Evolutionary conservation across 371 early-diverging fungal genomes (phyloP), one percentile per base, ranked within the genome.

Genomic region (Saksenaea oblongispora): DNA sequence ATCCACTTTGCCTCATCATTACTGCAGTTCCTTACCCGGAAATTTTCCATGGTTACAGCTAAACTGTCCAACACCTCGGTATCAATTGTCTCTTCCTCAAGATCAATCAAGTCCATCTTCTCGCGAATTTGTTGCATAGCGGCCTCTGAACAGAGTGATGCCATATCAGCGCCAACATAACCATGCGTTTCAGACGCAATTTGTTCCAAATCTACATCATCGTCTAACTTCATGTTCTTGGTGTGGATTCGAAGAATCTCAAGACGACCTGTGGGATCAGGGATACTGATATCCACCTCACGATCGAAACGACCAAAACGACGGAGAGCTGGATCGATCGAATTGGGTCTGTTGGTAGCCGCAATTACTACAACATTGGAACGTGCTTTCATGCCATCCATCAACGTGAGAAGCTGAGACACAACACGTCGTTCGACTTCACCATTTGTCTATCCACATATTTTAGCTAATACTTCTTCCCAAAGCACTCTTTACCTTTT

Each of bases 41-140:
- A 99, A 91, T 99, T 98, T 59, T 97, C 99, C 94, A 94, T 97
- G 26, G 98, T 93, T n/a, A 99, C 99, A 24, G 98, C 98, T 67
- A 99, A 84, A 36, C 95, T 94, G 75, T 97, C 93, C 51, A 99
- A 85, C 31, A 99, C 93, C 70, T 95, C 95, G 34, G 99, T 97
- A 69, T 99, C 99, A 67, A 99, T 98, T 36, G 95, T 95, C 41
- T 99, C 99, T 64, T 96, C 97, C 65, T 99, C 99, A 13, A 99
- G 84, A 73, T 99, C 99, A 76, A 99, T 99, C 56, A 98, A 83
- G 64, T 93, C 93, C 92, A 97, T 92, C 89, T 99, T 99, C 75
- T 98, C 99, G 76, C 99, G 95, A 67, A 99, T 99, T 79, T 99
- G 99, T 84, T 99, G 99, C 91, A 99, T 95, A 58, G 99, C 99